Base-by-base conservation (phyloP, 805 yeast species). In the Lipomyces oligophaga region DNA sequence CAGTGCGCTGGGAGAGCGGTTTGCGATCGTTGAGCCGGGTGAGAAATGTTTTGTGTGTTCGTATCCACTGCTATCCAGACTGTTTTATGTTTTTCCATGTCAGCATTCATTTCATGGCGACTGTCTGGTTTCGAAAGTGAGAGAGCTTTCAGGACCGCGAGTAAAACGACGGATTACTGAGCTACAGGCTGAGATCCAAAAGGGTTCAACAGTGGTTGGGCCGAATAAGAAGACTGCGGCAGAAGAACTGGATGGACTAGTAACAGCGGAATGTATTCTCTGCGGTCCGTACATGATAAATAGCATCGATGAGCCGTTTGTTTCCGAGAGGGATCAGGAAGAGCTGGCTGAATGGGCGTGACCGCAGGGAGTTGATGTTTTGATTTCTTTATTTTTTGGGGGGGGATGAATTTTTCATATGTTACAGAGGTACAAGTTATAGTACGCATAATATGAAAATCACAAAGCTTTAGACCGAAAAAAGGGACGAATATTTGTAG, bases 31-130 rank as follows among this genome's bases (percentile, higher is more conserved):
- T 16, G 83, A 84, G 58, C 88, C 96, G 0, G 94, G 93, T 1
- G 93, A 82, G 53, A 76, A 90, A 0, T 93, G 98, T 67, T 68
- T 75, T 34, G 55, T 79, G 3, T 90, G 97, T 64, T 67, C 71
- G n/a, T 75, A 75, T 55, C 74, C 93, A 6, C 68, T 90, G 36
- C 74, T 86, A 2, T 76, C 81, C 3, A 76, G 87, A 47, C 83
- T 79, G 60, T 88, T 88, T 57, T 74, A 81, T 43, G 78, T 81
- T 4, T 93, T 86, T 61, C 96, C 96, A 0, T 93, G 98, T 62
- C 83, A 77, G 46, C 98, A 93, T 63, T 78, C 85, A 4, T 84
- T 85, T 67, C 97, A 93, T 62, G 81, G 80, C 41, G 96, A 88
- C 62, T 93, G 98, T 67, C 64, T 87, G n/a, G 76, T 83, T 5